These are phyloP conservation scores for Melanogaster broomeanus DNA, from an alignment of 768 basidiomycete genomes.

Conservation along the genomic window DNA sequence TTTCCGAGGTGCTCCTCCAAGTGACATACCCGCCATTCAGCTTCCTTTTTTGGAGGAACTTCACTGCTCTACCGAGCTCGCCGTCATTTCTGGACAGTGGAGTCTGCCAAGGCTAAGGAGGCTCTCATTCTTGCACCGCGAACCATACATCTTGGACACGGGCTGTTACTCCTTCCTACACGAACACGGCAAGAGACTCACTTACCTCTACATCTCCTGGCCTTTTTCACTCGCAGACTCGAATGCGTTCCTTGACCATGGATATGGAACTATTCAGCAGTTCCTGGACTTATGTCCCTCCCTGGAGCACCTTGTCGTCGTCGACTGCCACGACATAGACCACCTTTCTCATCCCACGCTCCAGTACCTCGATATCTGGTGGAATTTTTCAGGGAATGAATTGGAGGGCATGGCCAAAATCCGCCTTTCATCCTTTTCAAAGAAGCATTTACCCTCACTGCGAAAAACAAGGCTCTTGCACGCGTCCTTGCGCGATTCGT, in stretches of 20 bases:
- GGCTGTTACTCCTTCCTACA: neutral
- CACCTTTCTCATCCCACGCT: neutral
- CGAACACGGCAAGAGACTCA: neutral
- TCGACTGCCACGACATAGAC: neutral
- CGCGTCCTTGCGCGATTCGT: too few relatives aligned
- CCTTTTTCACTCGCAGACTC: neutral
- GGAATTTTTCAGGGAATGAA: too few relatives aligned
- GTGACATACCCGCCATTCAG: neutral
- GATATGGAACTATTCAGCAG: neutral
- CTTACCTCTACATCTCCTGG: neutral
- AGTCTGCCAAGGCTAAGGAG: neutral
- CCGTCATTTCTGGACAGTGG: neutral
- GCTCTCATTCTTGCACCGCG: neutral
- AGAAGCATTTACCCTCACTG: too few relatives aligned
- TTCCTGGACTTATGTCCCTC: neutral
- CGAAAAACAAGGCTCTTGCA: too few relatives aligned
- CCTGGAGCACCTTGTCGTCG: neutral
- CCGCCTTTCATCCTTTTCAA: too few relatives aligned
- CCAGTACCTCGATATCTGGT: conserved; percentile 1
- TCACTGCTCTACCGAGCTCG: neutral
- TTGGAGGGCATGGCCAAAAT: too few relatives aligned
- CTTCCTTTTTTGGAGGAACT: neutral
- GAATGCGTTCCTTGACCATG: neutral
- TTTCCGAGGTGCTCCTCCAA: neutral
- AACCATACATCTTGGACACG: neutral